phyloP scores from a whole-genome alignment of 2,329 filamentous ascomycete species.

The Cadophora luteo-olivacea region DNA sequence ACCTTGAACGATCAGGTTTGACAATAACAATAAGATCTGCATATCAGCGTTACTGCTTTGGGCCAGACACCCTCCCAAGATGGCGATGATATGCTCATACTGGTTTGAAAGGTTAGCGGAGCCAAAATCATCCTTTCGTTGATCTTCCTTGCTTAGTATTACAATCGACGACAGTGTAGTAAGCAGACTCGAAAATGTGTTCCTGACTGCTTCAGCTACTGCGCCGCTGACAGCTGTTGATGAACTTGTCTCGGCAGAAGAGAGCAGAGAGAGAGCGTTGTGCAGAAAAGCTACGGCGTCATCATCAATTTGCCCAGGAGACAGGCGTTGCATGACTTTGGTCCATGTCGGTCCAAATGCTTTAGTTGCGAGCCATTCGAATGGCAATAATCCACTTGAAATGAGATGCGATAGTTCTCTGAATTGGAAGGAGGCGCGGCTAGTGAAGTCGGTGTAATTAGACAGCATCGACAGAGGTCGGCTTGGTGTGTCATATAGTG shows the following conservation, averaged over 20 bases:
- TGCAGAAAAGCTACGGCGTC: constrained; percentile 49
- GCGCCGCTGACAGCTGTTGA: neutral
- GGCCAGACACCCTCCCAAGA: constrained; percentile 32
- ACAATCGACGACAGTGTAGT: constrained; percentile 50
- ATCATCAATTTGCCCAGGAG: constrained; percentile 42
- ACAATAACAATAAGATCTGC: constrained; percentile 32
- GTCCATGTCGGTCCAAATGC: constrained; percentile 52
- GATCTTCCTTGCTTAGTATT: constrained; percentile 38
- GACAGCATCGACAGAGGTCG: constrained; percentile 46
- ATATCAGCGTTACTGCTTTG: constrained; percentile 1
- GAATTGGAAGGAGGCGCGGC: constrained; percentile 46
- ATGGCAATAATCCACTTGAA: constrained; percentile 45
- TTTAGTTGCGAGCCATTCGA: constrained; percentile 53
- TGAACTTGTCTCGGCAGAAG: constrained; percentile 22
- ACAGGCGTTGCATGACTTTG: constrained; percentile 47
- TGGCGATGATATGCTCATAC: constrained; percentile 22
- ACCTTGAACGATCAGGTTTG: constrained; percentile 27
- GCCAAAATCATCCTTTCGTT: neutral
- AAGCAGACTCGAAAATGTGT: constrained; percentile 51
- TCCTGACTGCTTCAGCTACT: constrained; percentile 37
- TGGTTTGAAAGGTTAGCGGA: neutral
- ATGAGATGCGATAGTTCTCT: constrained; percentile 49
- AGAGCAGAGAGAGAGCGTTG: constrained; percentile 45
- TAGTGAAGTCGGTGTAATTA: constrained; percentile 45
- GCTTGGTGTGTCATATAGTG: constrained; percentile 41